phyloP scores from a whole-genome alignment of 495 filamentous ascomycete genomes.

The Bombardia bombarda region DNA sequence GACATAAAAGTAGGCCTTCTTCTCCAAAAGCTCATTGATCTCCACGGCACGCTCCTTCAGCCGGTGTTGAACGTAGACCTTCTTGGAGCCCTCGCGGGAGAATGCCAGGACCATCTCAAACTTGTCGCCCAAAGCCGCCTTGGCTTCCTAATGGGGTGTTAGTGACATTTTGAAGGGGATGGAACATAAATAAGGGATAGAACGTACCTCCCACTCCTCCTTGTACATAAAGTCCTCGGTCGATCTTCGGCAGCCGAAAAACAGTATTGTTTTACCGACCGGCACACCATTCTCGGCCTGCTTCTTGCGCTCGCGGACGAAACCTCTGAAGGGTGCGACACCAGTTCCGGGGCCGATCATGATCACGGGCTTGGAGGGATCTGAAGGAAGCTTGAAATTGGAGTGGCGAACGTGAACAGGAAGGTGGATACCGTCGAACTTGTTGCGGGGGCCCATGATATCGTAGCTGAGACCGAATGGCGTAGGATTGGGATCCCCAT shows the following conservation, averaged over 20 bases:
- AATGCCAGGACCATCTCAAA: constrained; percentile 89
- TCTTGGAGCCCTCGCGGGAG: constrained; percentile 73
- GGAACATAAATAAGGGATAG: not conserved
- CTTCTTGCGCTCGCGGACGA: constrained; percentile 86
- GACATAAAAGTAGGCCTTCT: constrained; percentile 94
- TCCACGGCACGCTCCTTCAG: constrained; percentile 74
- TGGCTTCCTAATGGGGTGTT: constrained; percentile 54
- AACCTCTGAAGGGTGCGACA: constrained; percentile 92
- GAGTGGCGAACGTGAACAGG: constrained; percentile 96
- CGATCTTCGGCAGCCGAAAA: constrained; percentile 85
- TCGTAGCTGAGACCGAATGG: constrained; percentile 84
- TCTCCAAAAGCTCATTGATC: constrained; percentile 77
- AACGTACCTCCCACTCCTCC: constrained; percentile 85
- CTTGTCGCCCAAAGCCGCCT: constrained; percentile 71
- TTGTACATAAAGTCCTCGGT: constrained; percentile 88
- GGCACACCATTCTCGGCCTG: constrained; percentile 70
- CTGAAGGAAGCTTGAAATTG: constrained; percentile 98
- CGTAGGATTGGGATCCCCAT: constrained; percentile 78
- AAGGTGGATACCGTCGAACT: constrained; percentile 92
- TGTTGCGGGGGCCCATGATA: constrained; percentile 86
- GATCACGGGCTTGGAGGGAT: constrained; percentile 88
- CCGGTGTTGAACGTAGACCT: constrained; percentile 96
- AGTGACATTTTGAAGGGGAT: not conserved
- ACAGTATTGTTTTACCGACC: constrained; percentile 84
- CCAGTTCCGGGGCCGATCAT: constrained; percentile 96